phyloP scores from a whole-genome alignment of 768 basidiomycete species.

The Tylopilus cervinicoccineus region DNA sequence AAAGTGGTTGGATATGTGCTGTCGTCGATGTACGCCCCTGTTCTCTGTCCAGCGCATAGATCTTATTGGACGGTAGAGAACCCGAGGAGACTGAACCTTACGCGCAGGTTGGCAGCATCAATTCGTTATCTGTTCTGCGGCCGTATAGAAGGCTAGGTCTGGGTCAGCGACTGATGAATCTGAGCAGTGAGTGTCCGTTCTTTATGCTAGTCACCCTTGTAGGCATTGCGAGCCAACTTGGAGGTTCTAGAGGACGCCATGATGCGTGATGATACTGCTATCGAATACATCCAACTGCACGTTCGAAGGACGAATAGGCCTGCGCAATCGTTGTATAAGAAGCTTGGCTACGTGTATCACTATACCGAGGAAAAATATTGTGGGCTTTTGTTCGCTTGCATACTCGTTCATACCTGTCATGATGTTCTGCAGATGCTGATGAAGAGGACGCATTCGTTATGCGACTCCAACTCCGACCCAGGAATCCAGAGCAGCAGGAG shows the following conservation, averaged over 20 bases:
- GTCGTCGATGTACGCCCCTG: constrained; percentile 48
- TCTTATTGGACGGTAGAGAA: constrained; percentile 20
- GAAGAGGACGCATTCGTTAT: constrained; percentile 25
- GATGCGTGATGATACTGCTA: constrained; percentile 6
- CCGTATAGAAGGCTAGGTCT: constrained; percentile 29
- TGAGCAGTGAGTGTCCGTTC: constrained; percentile 18
- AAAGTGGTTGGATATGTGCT: constrained; percentile 54
- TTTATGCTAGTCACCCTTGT: background rate
- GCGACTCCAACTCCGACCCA: constrained; percentile 13
- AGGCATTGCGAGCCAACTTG: background rate
- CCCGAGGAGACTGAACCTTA: constrained; percentile 14
- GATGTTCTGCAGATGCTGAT: constrained; percentile 20
- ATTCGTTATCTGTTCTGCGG: constrained; percentile 27
- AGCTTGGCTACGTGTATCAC: constrained; percentile 22
- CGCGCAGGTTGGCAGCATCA: constrained; percentile 23
- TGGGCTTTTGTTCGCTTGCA: constrained; percentile 11
- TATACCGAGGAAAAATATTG: constrained; percentile 21
- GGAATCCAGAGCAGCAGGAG: background rate
- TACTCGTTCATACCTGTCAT: background rate
- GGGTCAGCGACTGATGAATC: constrained; percentile 25
- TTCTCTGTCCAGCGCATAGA: background rate
- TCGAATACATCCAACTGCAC: constrained; percentile 26
- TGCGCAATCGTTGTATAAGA: constrained; percentile 21
- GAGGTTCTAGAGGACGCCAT: constrained; percentile 23
- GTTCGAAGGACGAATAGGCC: constrained; percentile 28